Evolutionary conservation across 139 green algal species (phyloP).

Genomic region (Diplosphaera chodatii): DNA sequence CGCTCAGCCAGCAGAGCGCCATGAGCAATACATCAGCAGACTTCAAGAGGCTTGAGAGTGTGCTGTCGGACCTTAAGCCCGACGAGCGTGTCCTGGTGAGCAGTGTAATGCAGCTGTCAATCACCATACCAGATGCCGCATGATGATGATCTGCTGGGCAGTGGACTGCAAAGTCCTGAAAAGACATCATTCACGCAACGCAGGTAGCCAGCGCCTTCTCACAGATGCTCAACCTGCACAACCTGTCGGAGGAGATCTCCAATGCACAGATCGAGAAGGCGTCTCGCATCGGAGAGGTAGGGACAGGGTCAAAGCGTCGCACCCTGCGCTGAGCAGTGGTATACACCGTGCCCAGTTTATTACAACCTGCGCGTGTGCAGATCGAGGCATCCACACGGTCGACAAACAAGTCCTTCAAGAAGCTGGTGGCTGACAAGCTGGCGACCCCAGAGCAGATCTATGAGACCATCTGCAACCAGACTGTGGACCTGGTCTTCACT

Average conservation of each 20-base stretch:
- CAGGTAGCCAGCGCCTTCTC: conserved; percentile 78
- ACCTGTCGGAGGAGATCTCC: conserved; percentile 78
- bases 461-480: conserved; percentile 69
- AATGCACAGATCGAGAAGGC: conserved; percentile 64
- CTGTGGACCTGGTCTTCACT: conserved; percentile 82
- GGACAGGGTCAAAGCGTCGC: no score
- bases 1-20: conserved; percentile 64
- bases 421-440: conserved; percentile 50
- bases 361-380: no score
- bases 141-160: no score
- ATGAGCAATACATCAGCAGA: conserved; percentile 53
- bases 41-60: conserved; percentile 77
- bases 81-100: conserved; percentile 79
- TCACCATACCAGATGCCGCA: no score
- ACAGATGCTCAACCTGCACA: conserved; percentile 92
- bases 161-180: no score
- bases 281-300: conserved; percentile 63
- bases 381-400: conserved; percentile 68
- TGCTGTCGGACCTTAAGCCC: conserved; percentile 61
- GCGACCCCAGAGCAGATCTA: conserved; percentile 59
- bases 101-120: background rate
- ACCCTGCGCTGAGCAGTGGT: no score
- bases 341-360: no score
- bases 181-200: background rate
- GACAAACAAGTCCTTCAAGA: conserved; percentile 78